Evolutionary conservation across 2,329 filamentous ascomycete genomes (phyloP).

Genomic region (Epichloe gansuensis): DNA sequence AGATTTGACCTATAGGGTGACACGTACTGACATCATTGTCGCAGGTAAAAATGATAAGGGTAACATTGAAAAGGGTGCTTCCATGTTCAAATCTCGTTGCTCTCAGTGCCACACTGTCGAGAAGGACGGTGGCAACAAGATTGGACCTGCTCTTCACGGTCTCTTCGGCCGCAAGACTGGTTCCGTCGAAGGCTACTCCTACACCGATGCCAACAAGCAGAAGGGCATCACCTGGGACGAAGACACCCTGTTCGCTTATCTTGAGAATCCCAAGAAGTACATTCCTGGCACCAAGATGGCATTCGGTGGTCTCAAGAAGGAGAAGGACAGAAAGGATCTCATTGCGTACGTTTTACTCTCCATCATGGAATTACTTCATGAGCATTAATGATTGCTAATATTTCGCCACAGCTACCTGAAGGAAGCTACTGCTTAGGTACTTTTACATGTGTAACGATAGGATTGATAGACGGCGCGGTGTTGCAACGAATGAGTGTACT

Average conservation of each 20-base stretch:
- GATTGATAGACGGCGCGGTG: conserved; percentile 24
- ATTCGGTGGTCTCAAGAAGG: conserved; percentile 99
- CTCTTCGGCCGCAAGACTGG: conserved; percentile 96
- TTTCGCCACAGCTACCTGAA: conserved; percentile 46
- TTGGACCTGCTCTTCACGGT: conserved; percentile 92
- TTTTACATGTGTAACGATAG: conserved; percentile 21
- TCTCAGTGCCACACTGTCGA: conserved; percentile 97
- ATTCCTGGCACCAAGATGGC: conserved; percentile 99
- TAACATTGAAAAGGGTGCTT: conserved; percentile 91
- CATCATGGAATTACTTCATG: no score
- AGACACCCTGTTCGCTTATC: conserved; percentile 84
- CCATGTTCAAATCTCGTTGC: conserved; percentile 98
- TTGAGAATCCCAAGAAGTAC: conserved; percentile 99
- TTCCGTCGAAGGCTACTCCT: conserved; percentile 81
- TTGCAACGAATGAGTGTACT: conserved; percentile 21
- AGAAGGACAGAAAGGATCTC: conserved; percentile 97
- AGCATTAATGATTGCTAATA: conserved; percentile 14
- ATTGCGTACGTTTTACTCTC: conserved; percentile 61
- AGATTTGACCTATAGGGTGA: neutral
- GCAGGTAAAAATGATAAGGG: conserved; percentile 89
- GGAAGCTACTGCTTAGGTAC: conserved; percentile 54
- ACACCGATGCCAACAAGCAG: conserved; percentile 99
- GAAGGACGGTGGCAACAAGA: conserved; percentile 86
- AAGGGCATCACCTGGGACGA: conserved; percentile 88
- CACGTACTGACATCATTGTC: neutral